Evolutionary conservation across 2,329 filamentous ascomycete genomes (phyloP), one percentile per base, ranked within the genome.

Genomic region (Beauveria pseudobassiana): DNA sequence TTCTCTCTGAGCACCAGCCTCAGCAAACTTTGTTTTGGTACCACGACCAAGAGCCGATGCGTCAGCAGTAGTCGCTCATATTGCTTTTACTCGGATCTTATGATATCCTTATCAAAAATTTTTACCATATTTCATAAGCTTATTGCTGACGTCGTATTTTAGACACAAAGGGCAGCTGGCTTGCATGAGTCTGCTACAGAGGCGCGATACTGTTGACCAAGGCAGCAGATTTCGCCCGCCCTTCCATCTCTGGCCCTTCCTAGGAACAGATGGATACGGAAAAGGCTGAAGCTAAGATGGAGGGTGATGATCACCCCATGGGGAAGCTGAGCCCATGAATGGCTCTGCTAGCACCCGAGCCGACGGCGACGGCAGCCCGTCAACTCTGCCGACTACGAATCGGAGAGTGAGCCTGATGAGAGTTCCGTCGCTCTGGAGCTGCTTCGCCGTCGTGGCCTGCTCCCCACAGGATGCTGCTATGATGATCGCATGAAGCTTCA

Each of bases 401-500:
- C 60, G 14, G 60, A 74, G 14, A 74, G 68, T 16, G 71, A 73
- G 16, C 69, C 71, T 1, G 73, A 74, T 10, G 73, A 74, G 3
- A 74, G 75, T 18, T 71, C 74, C 10, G 68, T 77, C 2, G 73
- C 73, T 7, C 67, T 72, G 2, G 74, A 73, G 3, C 72, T 76
- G 57, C 67, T 79, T 56, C 72, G 72, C 16, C 75, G 76, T 62
- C 78, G 75, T 43, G 79, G 80, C 2, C 74, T 84, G 28, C 78
- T 90, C 1, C 84, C 88, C 0, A 93, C 89, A 0, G 90, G 90
- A 3, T 86, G 89, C 64, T 93, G 90, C 66, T 99, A 98, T 72
- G 95, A 99, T 76, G 87, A 91, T 62, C 86, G 93, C 38, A 99
- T 99, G 95, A 91, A 95, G 64, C 89, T 96, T 64, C 95, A 99